These are phyloP conservation scores for Globisporangium yorkense DNA, from an alignment of 352 stramenopile genomes.

Conservation along the genomic window DNA sequence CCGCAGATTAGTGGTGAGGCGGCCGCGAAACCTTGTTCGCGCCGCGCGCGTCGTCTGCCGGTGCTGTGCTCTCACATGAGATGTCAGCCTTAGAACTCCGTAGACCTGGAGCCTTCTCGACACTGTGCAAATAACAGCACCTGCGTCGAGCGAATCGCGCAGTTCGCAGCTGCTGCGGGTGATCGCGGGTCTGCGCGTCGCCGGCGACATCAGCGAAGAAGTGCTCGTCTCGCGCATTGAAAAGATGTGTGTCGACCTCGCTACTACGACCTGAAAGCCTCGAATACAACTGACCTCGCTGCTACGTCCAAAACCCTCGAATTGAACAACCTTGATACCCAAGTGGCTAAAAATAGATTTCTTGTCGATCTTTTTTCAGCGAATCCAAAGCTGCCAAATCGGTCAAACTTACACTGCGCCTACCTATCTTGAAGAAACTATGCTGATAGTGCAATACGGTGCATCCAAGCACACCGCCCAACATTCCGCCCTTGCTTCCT, in stretches of 20 bases:
- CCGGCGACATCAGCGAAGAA: neutral
- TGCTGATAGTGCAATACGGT: neutral
- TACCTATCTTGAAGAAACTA: neutral
- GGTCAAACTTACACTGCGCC: neutral
- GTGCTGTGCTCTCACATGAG: too few relatives aligned
- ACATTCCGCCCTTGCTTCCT: neutral
- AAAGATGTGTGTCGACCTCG: too few relatives aligned
- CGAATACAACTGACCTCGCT: too few relatives aligned
- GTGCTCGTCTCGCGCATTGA: neutral
- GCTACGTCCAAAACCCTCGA: neutral
- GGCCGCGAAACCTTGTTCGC: neutral
- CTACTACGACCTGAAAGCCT: too few relatives aligned
- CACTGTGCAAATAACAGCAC: neutral
- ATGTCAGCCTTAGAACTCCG: too few relatives aligned
- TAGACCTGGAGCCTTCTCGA: too few relatives aligned
- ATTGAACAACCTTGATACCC: neutral
- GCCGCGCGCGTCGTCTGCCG: neutral
- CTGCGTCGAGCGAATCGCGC: neutral
- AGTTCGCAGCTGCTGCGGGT: neutral
- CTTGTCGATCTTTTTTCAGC: neutral
- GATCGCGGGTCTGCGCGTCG: neutral
- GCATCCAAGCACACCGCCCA: neutral
- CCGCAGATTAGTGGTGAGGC: too few relatives aligned
- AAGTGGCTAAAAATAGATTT: neutral
- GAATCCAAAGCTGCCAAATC: constrained; percentile 2